Base-by-base conservation (phyloP, 2,329 filamentous ascomycete genomes). In the Salinomyces thailandicus region DNA sequence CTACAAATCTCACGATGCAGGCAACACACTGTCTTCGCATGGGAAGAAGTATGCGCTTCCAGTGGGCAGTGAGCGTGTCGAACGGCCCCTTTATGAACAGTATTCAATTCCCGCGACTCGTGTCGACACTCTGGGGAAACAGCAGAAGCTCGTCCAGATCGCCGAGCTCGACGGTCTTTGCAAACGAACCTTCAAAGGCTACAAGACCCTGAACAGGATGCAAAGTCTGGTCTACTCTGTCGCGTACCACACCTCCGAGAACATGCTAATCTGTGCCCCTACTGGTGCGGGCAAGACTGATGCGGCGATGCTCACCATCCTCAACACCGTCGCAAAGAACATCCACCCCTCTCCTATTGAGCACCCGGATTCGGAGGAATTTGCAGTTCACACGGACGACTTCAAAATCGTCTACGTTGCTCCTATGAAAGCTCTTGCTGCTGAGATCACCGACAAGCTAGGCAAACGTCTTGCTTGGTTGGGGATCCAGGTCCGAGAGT, bases 391-490 rank as follows among this genome's bases (percentile, higher is more conserved):
- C 39, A 66, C 77, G 0, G 82, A 93, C 35, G 85, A 93, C 50
- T 95, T 96, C 72, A 96, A 98, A 62, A 89, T 98, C 50, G 86
- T 98, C 38, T 98, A 98, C 51, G 91, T 98, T 27, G 91, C 93
- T 1, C 93, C 91, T 0, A 98, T 98, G 93, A 98, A 98, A 61
- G 93, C 91, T 1, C 69, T 98, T 13, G 93, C 93, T 4, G 91
- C 93, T 5, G 91, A 98, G 62, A 82, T 98, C 27, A 96, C 91
- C 0, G 85, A 87, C 22, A 98, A 98, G 63, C 69, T 98, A 3
- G 83, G 86, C 31, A 93, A 85, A 59, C 79, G 89, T 17, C 73
- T 98, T 3, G 81, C 85, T 2, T 98, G 93, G 93, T 73, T 98
- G 5, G 89, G 87, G 5, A 77, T 98, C 51, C 79, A 85, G 57